Percentiles rank a stretch among this genome's conserved stretches.
Evolutionary conservation across 305 asterid species (phyloP).

Genomic region (Fraxinus dipetala): DNA sequence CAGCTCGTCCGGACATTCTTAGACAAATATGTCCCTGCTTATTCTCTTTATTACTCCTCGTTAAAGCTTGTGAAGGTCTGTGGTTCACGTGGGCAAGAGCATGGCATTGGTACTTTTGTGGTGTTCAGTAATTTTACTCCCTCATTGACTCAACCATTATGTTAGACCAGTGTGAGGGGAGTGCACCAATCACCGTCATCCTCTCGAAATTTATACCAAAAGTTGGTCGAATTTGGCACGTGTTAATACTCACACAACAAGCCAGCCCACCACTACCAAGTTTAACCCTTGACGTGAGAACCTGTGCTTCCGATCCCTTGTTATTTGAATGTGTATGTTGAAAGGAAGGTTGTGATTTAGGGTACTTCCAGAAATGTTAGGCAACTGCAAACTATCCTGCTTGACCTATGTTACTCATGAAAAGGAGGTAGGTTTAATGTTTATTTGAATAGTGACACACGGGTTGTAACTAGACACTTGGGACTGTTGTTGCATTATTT

Average conservation of each 20-base stretch:
- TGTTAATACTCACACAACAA: background rate
- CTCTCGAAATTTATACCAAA: background rate
- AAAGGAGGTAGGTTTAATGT: background rate
- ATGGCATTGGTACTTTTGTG: background rate
- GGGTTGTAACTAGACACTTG: background rate
- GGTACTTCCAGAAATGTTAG: background rate
- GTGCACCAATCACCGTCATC: background rate
- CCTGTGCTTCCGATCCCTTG: background rate
- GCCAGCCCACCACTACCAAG: background rate
- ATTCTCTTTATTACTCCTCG: background rate
- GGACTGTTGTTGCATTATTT: background rate
- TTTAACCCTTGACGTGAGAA: background rate
- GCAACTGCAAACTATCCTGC: background rate
- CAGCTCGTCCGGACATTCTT: background rate
- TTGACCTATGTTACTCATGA: background rate
- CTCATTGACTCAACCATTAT: background rate
- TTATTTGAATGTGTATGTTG: background rate
- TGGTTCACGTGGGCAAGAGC: background rate
- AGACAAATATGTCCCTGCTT: background rate
- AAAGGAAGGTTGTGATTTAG: background rate
- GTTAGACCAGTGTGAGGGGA: background rate
- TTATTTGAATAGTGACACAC: background rate
- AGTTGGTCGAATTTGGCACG: background rate
- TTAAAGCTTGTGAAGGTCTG: background rate
- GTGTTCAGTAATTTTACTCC: background rate